These are phyloP conservation scores for Colletotrichum sp. DNA, from an alignment of 2,329 filamentous ascomycete species.

Conservation along the genomic window DNA sequence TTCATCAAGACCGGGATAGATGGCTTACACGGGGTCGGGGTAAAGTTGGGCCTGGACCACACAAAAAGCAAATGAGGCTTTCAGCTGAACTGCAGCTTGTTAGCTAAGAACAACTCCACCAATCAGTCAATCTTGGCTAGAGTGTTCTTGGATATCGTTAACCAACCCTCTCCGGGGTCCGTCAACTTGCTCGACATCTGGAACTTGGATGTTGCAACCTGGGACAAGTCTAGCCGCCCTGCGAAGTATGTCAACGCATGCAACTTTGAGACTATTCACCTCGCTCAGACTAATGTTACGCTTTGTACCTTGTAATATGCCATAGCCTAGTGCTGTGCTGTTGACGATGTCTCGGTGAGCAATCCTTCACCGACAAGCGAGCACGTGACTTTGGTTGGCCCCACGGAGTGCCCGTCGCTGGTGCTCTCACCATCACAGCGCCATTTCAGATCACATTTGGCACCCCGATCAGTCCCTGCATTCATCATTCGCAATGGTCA, in stretches of 20 bases:
- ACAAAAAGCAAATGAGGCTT: neutral
- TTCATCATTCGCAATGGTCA: neutral
- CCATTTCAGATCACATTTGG: neutral
- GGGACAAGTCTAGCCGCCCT: neutral
- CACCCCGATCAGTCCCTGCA: neutral
- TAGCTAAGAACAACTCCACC: neutral
- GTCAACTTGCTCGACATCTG: neutral
- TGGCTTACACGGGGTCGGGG: slow-evolving; percentile 7
- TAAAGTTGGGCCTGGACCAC: neutral
- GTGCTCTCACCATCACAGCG: neutral
- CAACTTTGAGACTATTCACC: neutral
- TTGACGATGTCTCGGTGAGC: slow-evolving; percentile 15
- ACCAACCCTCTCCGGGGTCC: neutral
- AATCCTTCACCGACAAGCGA: slow-evolving; percentile 14
- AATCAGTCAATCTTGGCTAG: neutral
- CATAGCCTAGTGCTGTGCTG: neutral
- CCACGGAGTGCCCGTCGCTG: neutral
- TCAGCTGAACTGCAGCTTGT: slow-evolving; percentile 8
- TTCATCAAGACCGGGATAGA: neutral
- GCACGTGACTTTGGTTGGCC: slow-evolving; percentile 3
- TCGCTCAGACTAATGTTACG: neutral
- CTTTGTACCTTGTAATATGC: neutral
- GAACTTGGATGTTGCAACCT: neutral
- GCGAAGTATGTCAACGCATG: neutral
- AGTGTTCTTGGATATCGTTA: neutral